These are phyloP conservation scores for Perkinsus marinus DNA, from an alignment of 169 alveolate genomes.

Conservation along the genomic window DNA sequence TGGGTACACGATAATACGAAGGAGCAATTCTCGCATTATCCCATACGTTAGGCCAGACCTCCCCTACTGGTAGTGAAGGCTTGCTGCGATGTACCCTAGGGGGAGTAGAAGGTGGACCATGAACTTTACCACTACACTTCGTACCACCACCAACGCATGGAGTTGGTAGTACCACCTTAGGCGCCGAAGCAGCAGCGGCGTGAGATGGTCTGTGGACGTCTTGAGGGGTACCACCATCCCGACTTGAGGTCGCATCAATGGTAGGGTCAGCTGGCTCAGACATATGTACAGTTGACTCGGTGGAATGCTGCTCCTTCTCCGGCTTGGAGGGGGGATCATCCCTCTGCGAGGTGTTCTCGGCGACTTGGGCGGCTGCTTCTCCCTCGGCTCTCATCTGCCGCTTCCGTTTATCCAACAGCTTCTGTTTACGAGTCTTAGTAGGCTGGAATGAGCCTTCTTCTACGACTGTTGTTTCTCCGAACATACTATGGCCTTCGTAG, in stretches of 20 bases:
- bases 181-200: too few relatives aligned
- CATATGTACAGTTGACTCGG: too few relatives aligned
- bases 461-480: not conserved
- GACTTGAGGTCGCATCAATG: too few relatives aligned
- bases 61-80: not conserved
- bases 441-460: not conserved
- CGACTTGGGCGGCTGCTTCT: too few relatives aligned
- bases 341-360: too few relatives aligned
- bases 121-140: not conserved
- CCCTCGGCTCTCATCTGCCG: not conserved
- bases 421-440: not conserved
- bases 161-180: not conserved
- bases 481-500: not conserved
- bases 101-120: not conserved
- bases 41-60: not conserved
- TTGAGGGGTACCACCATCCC: too few relatives aligned
- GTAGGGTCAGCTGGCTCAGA: too few relatives aligned
- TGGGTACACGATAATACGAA: not conserved
- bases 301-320: not conserved
- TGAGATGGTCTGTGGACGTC: too few relatives aligned
- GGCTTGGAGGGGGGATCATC: too few relatives aligned
- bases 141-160: not conserved
- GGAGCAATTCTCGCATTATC: not conserved
- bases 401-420: not conserved
- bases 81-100: not conserved